Conservation (phyloP, 345 rosid genomes). For the Moricandia moricandioides region DNA sequence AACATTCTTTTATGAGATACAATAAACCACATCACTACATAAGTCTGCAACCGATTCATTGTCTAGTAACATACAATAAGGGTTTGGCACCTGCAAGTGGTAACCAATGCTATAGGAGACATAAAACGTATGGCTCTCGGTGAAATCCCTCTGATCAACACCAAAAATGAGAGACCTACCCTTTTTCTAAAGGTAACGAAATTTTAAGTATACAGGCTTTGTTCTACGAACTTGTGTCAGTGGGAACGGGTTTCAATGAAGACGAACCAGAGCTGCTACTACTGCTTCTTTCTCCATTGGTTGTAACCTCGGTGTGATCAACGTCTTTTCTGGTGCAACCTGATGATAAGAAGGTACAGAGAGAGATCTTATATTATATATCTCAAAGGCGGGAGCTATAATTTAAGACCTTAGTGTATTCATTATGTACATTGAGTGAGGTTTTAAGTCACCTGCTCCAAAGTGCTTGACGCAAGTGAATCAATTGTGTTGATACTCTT, state of each 20-base stretch:
- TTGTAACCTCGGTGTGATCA: conserved; percentile 70
- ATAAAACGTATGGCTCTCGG: conserved; percentile 30
- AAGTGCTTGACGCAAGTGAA: conserved; percentile 87
- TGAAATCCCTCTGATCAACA: conserved; percentile 22
- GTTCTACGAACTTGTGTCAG: conserved; percentile 49
- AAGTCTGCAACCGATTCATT: conserved; percentile 20
- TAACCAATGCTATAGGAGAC: conserved; percentile 46
- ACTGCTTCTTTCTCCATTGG: conserved; percentile 44
- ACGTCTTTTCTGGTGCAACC: conserved; percentile 71
- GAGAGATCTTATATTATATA: too few species aligned
- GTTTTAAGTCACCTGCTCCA: conserved; percentile 93
- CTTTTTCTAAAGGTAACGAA: background rate
- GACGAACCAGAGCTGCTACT: conserved; percentile 23
- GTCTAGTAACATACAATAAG: conserved; percentile 32
- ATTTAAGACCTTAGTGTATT: too few species aligned
- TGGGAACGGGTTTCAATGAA: conserved; percentile 46
- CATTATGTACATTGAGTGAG: too few species aligned
- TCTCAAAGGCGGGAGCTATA: too few species aligned
- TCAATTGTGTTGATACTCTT: conserved; percentile 57
- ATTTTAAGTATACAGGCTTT: too few species aligned
- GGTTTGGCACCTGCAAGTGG: conserved; percentile 30
- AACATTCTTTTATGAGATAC: conserved; percentile 28
- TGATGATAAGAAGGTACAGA: conserved; percentile 38
- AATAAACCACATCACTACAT: conserved; percentile 34
- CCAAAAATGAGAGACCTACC: conserved; percentile 34